phyloP scores from a whole-genome alignment of 331 rosid genomes.

The Prunus yedoensis region DNA sequence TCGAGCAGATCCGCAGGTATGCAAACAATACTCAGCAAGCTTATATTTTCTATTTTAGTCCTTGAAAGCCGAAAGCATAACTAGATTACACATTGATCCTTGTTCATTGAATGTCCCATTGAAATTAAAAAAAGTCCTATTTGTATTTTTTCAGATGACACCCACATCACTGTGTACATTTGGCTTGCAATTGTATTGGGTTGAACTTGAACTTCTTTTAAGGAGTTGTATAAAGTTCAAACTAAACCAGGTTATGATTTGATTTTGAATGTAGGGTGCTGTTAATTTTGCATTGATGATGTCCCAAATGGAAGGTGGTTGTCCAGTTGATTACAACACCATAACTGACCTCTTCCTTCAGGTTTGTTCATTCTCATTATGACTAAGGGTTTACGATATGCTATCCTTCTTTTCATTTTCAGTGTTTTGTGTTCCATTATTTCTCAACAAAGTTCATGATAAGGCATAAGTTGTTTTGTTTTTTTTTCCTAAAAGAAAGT shows the following conservation, averaged over 20 bases:
- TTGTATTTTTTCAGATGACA: not conserved
- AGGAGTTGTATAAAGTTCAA: not conserved
- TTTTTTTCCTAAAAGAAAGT: not conserved
- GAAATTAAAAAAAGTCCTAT: not conserved
- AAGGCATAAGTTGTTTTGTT: not conserved
- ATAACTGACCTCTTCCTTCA: slow-evolving; percentile 98
- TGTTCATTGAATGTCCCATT: not conserved
- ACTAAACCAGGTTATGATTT: slow-evolving; percentile 9
- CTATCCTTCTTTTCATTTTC: not conserved
- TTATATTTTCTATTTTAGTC: slow-evolving; percentile 10
- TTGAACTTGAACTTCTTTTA: not conserved
- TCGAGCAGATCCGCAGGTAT: slow-evolving; percentile 96
- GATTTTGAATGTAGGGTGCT: slow-evolving; percentile 73
- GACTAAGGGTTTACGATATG: not conserved
- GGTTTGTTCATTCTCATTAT: slow-evolving; percentile 39
- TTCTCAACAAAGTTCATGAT: not conserved
- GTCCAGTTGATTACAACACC: slow-evolving; percentile 97
- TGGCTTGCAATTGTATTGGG: not conserved
- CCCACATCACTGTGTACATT: not conserved
- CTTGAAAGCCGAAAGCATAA: not conserved
- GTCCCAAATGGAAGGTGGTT: slow-evolving; percentile 99
- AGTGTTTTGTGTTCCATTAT: not conserved
- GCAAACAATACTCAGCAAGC: slow-evolving; percentile 7
- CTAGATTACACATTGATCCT: not conserved
- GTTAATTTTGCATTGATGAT: slow-evolving; percentile 98